Evolutionary conservation across 306 rosid genomes (phyloP), one percentile per base, ranked within the genome.

Genomic region (Purshia tridentata): DNA sequence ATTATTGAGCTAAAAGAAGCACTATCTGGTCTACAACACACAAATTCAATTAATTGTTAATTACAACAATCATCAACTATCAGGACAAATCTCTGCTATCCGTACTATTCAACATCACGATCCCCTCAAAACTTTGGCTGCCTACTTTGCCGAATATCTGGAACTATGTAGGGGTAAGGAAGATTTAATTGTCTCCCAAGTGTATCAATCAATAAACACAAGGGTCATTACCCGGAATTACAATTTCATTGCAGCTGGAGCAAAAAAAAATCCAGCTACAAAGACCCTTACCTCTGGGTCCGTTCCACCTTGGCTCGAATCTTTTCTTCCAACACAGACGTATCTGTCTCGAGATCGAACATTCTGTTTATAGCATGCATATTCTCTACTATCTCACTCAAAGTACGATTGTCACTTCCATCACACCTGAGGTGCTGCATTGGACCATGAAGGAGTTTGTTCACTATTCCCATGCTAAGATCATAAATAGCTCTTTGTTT

Each of bases 351-450:
- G 5, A 94, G 96, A 75, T 88, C 89, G 73, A 85, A 94, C 96
- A 94, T 94, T 85, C 98, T 86, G 78, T 91, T 91, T 44, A 91
- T 78, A 56, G 97, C 96, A 35, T 76, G 85, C 97, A 89, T 94
- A 61, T 91, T 94, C 83, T 91, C 91, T 42, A 89, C 88, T 19
- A 84, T 84, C 82, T 91, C 96, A 61, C 61, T 65, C 80, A 91
- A 48, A 39, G 82, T 53, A 3, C 78, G 84, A 54, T 79, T 70
- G 20, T 86, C 86, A 37, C 70, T 86, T 64, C 81, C 84, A 70
- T 89, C 95, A 72, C 92, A 91, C 79, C 98, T 86, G 77, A 94
- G 71, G 78, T 94, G 92, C 76, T 89, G 86, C 88, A 94, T 91
- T 55, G 97, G 98, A 76, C 98, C 97, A 20, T 85, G 94, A 80